phyloP scores from a whole-genome alignment of 495 filamentous ascomycete genomes.

The Xylaria curta region DNA sequence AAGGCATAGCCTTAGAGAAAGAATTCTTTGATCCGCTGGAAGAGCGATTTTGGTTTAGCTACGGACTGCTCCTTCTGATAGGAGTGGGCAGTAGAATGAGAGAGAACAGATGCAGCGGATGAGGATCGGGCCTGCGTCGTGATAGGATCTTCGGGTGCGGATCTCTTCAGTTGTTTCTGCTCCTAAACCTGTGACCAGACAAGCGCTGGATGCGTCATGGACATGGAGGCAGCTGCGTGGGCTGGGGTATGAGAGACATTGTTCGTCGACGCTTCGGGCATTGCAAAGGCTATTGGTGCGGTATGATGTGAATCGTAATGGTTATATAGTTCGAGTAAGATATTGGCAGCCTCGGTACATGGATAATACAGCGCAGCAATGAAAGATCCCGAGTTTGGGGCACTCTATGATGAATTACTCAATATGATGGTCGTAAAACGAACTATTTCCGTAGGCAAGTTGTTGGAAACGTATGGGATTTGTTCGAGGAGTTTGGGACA shows the following conservation, averaged over 20 bases:
- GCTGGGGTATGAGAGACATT: conserved; percentile 15
- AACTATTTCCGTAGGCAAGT: background rate
- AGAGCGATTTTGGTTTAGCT: background rate
- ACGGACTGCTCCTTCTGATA: conserved; percentile 30
- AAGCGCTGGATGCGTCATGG: conserved; percentile 35
- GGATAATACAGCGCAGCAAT: background rate
- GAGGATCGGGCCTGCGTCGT: conserved; percentile 20
- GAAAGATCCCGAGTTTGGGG: background rate
- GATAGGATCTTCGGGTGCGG: background rate
- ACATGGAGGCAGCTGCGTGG: conserved; percentile 30
- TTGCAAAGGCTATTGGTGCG: background rate
- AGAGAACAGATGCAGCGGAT: conserved; percentile 34
- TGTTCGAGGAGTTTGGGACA: background rate
- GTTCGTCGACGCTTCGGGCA: background rate
- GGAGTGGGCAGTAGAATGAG: conserved; percentile 33
- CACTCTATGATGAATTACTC: background rate
- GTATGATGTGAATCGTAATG: background rate
- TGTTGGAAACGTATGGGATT: background rate
- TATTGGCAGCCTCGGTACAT: background rate
- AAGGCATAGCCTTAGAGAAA: background rate
- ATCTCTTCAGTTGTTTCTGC: conserved; percentile 22
- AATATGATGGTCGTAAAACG: background rate
- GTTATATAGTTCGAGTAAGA: background rate
- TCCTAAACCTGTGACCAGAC: conserved; percentile 33
- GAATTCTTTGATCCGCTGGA: background rate